Conservation (phyloP, 2,329 filamentous ascomycete species). For the Trichophyton benhamiae region DNA sequence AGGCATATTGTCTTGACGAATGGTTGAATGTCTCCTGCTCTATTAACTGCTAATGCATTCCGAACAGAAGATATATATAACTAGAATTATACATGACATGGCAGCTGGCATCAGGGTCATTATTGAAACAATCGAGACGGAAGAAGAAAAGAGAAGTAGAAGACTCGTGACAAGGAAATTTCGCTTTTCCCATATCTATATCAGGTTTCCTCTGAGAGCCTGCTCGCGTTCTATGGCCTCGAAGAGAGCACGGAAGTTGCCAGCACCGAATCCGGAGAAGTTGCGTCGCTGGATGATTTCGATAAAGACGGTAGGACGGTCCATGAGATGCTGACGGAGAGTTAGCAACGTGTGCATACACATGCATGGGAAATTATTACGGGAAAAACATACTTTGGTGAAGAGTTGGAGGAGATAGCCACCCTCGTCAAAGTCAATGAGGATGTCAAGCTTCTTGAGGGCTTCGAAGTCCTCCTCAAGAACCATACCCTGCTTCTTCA, state of each 20-base stretch:
- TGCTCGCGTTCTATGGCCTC: constrained; percentile 94
- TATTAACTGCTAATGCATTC: background rate
- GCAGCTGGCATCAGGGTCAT: constrained; percentile 5
- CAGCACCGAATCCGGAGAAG: constrained; percentile 84
- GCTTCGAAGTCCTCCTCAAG: constrained; percentile 81
- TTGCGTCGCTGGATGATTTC: constrained; percentile 91
- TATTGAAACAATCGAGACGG: background rate
- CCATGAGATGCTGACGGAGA: constrained; percentile 59
- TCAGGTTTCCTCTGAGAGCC: constrained; percentile 67
- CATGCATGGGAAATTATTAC: background rate
- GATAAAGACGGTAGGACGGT: constrained; percentile 87
- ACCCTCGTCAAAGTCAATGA: constrained; percentile 90
- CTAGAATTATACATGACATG: constrained; percentile 2
- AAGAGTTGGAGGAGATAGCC: constrained; percentile 71
- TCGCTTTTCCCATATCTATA: constrained; percentile 16
- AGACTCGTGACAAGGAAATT: background rate
- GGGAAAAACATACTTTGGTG: constrained; percentile 43
- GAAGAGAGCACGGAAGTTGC: constrained; percentile 90
- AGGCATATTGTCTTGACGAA: background rate
- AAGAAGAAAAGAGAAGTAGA: background rate
- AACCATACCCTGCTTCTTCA: constrained; percentile 49
- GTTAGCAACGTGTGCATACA: background rate
- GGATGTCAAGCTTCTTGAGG: constrained; percentile 65
- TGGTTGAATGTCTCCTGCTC: background rate
- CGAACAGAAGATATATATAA: background rate